phyloP scores from a whole-genome alignment of 495 filamentous ascomycete species.

The Trichoderma gamsii region DNA sequence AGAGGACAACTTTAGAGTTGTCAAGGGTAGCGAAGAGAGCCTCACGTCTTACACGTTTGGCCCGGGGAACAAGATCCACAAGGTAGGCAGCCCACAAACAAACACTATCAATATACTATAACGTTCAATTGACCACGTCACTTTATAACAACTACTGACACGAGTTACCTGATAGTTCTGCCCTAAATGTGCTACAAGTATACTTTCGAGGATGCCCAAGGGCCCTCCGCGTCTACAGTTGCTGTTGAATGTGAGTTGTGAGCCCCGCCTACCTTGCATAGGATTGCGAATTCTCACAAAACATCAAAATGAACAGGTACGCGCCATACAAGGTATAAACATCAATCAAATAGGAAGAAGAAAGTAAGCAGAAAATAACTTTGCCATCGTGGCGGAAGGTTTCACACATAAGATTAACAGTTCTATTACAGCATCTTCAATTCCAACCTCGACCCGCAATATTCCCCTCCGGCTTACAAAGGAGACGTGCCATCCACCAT shows the following conservation, averaged over 20 bases:
- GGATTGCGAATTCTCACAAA: too few relatives aligned
- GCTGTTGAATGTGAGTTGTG: conserved; percentile 25
- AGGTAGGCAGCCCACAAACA: conserved; percentile 21
- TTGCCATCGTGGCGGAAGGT: neutral
- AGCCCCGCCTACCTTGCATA: too few relatives aligned
- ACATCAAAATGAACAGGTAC: neutral
- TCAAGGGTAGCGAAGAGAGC: conserved; percentile 34
- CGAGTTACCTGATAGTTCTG: conserved; percentile 32
- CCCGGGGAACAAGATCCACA: conserved; percentile 26
- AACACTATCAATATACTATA: too few relatives aligned
- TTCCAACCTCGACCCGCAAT: conserved; percentile 31
- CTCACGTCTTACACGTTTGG: conserved; percentile 36
- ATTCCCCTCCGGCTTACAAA: conserved; percentile 30
- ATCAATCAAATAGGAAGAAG: conserved; percentile 26
- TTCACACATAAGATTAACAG: neutral
- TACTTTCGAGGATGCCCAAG: neutral
- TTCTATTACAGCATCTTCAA: neutral
- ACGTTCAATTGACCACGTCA: too few relatives aligned
- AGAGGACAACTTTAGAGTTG: conserved; percentile 27
- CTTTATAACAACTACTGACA: too few relatives aligned
- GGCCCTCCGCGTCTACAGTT: neutral
- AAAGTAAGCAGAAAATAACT: neutral
- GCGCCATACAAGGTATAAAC: conserved; percentile 33
- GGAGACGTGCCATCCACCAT: conserved; percentile 33
- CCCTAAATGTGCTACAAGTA: conserved; percentile 34